phyloP scores from a whole-genome alignment of 1,284 basidiomycete genomes.

The Malassezia sympodialis region DNA sequence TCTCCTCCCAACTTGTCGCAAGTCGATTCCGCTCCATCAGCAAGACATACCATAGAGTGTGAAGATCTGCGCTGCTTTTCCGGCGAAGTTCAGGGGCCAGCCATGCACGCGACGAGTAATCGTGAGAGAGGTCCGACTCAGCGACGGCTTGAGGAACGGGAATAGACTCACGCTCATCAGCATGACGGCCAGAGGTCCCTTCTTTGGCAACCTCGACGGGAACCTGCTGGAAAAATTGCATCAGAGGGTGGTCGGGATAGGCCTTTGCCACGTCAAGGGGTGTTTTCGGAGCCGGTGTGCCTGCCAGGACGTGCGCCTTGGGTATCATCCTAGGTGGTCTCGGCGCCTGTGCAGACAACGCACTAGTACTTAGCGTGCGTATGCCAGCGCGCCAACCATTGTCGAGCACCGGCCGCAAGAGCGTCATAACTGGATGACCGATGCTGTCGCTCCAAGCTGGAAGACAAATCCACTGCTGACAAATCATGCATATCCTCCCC shows the following conservation, averaged over 20 bases:
- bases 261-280: constrained; percentile 13
- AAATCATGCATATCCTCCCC: not conserved
- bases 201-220: constrained; percentile 19
- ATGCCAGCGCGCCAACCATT: not conserved
- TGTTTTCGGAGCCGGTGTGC: constrained; percentile 13
- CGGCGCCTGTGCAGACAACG: constrained; percentile 8
- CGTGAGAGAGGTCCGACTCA: constrained; percentile 22
- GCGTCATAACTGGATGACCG: not conserved
- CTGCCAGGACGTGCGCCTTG: constrained; percentile 17
- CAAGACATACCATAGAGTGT: constrained; percentile 44
- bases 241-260: constrained; percentile 41
- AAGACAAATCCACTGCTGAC: not conserved
- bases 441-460: not conserved
- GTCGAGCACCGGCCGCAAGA: not conserved
- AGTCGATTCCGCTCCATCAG: constrained; percentile 41
- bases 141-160: constrained; percentile 26
- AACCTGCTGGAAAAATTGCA: constrained; percentile 35
- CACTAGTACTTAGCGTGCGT: constrained; percentile 8
- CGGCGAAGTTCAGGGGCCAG: constrained; percentile 36
- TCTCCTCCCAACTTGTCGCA: constrained; percentile 37
- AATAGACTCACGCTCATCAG: constrained; percentile 20
- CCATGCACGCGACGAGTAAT: constrained; percentile 29
- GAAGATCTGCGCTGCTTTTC: constrained; percentile 41
- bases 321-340: constrained; percentile 12
- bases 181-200: constrained; percentile 17